Evolutionary conservation across 2,329 filamentous ascomycete genomes (phyloP).

Genomic region (Colletotrichum tropicicola): DNA sequence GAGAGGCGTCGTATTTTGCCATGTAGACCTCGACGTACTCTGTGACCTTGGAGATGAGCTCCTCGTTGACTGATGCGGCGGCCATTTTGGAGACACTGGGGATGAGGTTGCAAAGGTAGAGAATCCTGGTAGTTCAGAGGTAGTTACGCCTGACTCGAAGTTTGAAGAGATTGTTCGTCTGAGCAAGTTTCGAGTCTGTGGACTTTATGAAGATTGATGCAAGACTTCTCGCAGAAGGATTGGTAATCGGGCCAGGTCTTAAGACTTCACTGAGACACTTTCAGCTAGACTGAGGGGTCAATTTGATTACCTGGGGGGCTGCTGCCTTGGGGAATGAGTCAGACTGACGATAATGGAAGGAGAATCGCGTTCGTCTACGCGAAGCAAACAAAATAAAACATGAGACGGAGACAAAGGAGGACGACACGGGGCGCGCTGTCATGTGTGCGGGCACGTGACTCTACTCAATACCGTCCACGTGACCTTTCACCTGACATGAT

Average conservation of each 20-base stretch:
- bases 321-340: slow-evolving; percentile 21
- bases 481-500: neutral
- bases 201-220: no score
- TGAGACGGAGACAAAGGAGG: no score
- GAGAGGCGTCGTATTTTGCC: slow-evolving; percentile 82
- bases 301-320: neutral
- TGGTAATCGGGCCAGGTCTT: neutral
- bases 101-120: neutral
- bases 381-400: no score
- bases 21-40: slow-evolving; percentile 76
- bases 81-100: neutral
- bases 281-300: neutral
- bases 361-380: neutral
- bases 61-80: slow-evolving; percentile 32
- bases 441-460: neutral
- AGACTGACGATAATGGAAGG: neutral
- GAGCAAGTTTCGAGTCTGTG: no score
- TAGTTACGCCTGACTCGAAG: neutral
- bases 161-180: neutral
- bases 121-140: neutral
- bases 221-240: slow-evolving; percentile 2
- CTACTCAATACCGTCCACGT: neutral
- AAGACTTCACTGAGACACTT: neutral
- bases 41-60: slow-evolving; percentile 65
- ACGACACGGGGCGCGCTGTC: neutral